Conservation (phyloP, 257 asterid species). For the Plantago ovata region DNA sequence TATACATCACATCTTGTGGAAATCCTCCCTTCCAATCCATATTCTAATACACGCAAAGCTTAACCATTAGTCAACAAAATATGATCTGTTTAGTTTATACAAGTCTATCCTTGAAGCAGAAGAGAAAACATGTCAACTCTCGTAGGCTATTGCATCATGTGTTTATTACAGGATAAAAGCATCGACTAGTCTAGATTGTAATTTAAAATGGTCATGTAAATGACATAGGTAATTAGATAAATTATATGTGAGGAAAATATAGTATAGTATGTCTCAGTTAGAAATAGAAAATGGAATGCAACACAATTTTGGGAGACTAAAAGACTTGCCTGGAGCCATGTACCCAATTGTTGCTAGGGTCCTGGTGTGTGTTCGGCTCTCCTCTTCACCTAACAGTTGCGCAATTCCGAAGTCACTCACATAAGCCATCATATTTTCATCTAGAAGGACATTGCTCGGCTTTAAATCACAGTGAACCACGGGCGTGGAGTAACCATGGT, state of each 20-base stretch:
- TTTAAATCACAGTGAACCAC: slow-evolving; percentile 35
- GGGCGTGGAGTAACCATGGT: slow-evolving; percentile 23
- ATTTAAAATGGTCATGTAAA: too few relatives aligned
- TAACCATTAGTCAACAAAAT: not conserved
- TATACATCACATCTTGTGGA: slow-evolving; percentile 42
- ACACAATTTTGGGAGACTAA: not conserved
- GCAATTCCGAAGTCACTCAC: slow-evolving; percentile 35
- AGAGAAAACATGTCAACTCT: too few relatives aligned
- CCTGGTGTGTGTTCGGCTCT: slow-evolving; percentile 18
- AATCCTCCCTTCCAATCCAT: slow-evolving; percentile 41
- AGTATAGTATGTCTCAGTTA: not conserved
- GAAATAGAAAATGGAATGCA: too few relatives aligned
- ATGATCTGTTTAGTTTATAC: not conserved
- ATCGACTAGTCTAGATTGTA: too few relatives aligned
- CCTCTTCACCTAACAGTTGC: slow-evolving; percentile 21
- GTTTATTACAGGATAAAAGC: too few relatives aligned
- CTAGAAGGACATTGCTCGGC: slow-evolving; percentile 32
- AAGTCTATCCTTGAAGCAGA: too few relatives aligned
- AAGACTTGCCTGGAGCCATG: slow-evolving; percentile 28
- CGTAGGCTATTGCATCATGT: too few relatives aligned
- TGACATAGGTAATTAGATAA: too few relatives aligned
- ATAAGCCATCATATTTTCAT: slow-evolving; percentile 26
- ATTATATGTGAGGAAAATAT: too few relatives aligned
- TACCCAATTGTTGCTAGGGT: slow-evolving; percentile 29
- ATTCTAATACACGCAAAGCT: slow-evolving; percentile 21